Conservation (phyloP, 768 basidiomycete genomes). For the Russula sp. region DNA sequence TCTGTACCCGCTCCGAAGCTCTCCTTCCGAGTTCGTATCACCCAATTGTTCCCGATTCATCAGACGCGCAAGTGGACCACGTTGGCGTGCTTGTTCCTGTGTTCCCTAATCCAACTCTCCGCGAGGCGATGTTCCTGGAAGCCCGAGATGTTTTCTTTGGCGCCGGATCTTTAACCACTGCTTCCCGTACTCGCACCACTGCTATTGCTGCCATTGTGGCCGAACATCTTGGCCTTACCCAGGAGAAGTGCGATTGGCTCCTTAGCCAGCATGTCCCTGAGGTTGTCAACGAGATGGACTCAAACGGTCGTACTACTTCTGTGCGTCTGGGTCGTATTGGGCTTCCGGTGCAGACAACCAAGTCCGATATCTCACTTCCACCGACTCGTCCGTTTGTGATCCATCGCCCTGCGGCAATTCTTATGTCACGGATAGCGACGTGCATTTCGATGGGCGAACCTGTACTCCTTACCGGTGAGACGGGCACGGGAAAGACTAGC, state of each 20-base stretch:
- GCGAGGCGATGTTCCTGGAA: constrained; percentile 87
- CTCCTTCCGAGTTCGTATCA: constrained; percentile 52
- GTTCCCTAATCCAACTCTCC: constrained; percentile 68
- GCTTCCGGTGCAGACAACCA: constrained; percentile 47
- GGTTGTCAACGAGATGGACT: constrained; percentile 64
- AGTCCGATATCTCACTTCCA: constrained; percentile 38
- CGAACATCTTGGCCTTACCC: constrained; percentile 60
- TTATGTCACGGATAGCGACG: constrained; percentile 78
- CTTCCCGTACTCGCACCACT: constrained; percentile 49
- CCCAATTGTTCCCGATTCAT: constrained; percentile 42
- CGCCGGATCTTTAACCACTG: constrained; percentile 51
- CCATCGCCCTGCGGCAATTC: constrained; percentile 75
- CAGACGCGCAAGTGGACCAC: constrained; percentile 32
- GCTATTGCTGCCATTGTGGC: constrained; percentile 55
- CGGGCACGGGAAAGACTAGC: constrained; percentile 98
- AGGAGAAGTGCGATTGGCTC: constrained; percentile 70
- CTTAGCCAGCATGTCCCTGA: constrained; percentile 63
- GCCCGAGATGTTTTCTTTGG: constrained; percentile 93
- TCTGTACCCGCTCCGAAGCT: constrained; percentile 68
- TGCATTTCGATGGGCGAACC: constrained; percentile 75
- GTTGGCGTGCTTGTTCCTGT: constrained; percentile 42
- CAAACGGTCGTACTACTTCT: constrained; percentile 55
- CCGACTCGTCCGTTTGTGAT: constrained; percentile 72
- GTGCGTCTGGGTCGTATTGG: constrained; percentile 63
- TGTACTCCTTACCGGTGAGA: constrained; percentile 91